Conservation (phyloP, 2,329 filamentous ascomycete species). For the Aspergillus fructus region DNA sequence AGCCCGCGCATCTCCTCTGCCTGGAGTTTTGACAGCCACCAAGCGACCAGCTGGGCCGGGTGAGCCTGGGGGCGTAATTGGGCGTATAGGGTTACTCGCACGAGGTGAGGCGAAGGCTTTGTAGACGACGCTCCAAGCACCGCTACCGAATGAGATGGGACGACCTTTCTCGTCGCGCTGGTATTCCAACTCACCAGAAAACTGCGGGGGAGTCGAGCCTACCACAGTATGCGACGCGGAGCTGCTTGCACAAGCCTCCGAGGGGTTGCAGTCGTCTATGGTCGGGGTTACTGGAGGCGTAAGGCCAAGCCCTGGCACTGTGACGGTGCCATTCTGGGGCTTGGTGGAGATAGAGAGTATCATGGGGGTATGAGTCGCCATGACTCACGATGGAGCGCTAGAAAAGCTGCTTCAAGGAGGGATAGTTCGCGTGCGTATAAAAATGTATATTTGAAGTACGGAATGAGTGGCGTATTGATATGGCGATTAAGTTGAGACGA, state of each 20-base stretch:
- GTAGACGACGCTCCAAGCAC: constrained; percentile 50
- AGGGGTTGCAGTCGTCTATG: constrained; percentile 17
- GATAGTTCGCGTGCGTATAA: background rate
- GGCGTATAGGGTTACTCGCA: constrained; percentile 2
- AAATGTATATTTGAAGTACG: background rate
- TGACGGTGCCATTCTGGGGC: constrained; percentile 11
- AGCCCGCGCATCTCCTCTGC: constrained; percentile 39
- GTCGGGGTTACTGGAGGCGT: constrained; percentile 39
- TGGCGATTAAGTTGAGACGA: background rate
- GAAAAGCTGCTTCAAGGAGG: background rate
- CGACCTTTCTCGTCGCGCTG: constrained; percentile 27
- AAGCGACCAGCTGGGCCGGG: constrained; percentile 32
- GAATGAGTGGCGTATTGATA: constrained; percentile 14
- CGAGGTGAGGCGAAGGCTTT: constrained; percentile 34
- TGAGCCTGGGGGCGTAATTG: constrained; percentile 37
- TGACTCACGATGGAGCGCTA: constrained; percentile 5
- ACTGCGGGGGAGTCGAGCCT: constrained; percentile 24
- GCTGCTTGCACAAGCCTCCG: constrained; percentile 7
- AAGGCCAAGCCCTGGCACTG: constrained; percentile 20
- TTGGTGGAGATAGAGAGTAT: constrained; percentile 30
- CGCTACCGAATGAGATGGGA: constrained; percentile 43
- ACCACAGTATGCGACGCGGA: constrained; percentile 9
- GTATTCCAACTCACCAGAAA: constrained; percentile 35
- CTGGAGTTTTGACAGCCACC: constrained; percentile 47
- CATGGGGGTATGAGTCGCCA: constrained; percentile 20